phyloP scores from a whole-genome alignment of 2,329 filamentous ascomycete species.

The Diplocarpon rosae region DNA sequence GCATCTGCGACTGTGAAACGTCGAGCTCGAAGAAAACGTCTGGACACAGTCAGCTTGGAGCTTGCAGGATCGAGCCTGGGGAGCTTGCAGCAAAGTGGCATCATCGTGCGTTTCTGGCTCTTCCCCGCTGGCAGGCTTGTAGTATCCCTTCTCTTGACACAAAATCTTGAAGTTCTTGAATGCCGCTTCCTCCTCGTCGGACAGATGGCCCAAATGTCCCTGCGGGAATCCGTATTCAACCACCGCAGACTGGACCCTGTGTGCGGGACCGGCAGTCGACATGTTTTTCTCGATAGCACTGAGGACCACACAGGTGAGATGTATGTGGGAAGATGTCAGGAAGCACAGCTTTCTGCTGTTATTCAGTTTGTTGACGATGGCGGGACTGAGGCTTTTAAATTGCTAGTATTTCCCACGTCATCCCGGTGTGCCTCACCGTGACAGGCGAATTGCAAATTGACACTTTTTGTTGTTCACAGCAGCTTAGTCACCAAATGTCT shows the following conservation, averaged over 20 bases:
- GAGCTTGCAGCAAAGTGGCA: slow-evolving; percentile 54
- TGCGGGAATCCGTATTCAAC: slow-evolving; percentile 48
- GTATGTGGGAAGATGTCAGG: no score
- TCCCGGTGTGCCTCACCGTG: no score
- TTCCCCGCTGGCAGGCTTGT: slow-evolving; percentile 35
- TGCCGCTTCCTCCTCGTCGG: slow-evolving; percentile 52
- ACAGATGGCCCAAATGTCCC: slow-evolving; percentile 75
- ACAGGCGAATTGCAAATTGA: no score
- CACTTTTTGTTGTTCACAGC: no score
- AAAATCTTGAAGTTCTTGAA: slow-evolving; percentile 62
- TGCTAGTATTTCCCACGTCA: slow-evolving; percentile 3
- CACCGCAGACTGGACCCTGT: slow-evolving; percentile 26
- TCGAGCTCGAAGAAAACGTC: slow-evolving; percentile 76
- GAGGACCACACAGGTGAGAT: no score
- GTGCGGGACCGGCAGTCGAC: slow-evolving; percentile 23
- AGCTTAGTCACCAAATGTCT: background rate
- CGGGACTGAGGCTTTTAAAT: background rate
- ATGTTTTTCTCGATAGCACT: slow-evolving; percentile 1
- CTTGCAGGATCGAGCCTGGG: background rate
- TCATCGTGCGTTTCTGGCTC: slow-evolving; percentile 55
- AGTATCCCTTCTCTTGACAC: slow-evolving; percentile 53
- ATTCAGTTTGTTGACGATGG: background rate
- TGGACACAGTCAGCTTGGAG: slow-evolving; percentile 27
- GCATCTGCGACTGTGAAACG: slow-evolving; percentile 72
- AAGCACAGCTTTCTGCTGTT: no score